A percentile compares a stretch with the other conserved stretches of the same genome.
Evolutionary conservation across 495 filamentous ascomycete genomes (phyloP).

Genomic region (Lepidopterella palustris): DNA sequence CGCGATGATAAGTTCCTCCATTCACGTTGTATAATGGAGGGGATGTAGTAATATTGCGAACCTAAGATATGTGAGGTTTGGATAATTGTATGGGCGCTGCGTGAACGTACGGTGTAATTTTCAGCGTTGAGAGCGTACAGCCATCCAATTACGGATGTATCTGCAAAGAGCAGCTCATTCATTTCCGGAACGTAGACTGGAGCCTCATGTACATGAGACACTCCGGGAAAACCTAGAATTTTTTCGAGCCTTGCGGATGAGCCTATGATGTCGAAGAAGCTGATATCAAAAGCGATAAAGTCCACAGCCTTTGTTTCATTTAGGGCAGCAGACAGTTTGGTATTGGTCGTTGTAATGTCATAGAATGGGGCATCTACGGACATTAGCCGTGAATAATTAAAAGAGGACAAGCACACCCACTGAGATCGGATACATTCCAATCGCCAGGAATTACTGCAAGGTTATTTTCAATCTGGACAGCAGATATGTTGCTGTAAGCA

Average conservation of each 20-base stretch:
- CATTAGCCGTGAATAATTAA: neutral
- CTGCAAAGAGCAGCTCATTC: constrained; percentile 15
- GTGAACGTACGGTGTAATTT: constrained; percentile 5
- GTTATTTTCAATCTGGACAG: constrained; percentile 5
- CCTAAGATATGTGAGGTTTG: neutral
- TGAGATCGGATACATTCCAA: constrained; percentile 1
- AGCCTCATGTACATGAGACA: constrained; percentile 12
- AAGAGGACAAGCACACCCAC: neutral
- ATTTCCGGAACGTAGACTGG: constrained; percentile 13
- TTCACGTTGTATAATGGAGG: constrained; percentile 10
- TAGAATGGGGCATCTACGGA: neutral
- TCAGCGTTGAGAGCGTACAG: constrained; percentile 14
- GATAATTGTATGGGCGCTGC: neutral
- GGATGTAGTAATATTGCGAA: constrained; percentile 5
- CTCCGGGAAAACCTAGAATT: constrained; percentile 9
- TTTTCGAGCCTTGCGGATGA: constrained; percentile 4
- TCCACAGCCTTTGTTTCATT: constrained; percentile 4
- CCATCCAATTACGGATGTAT: constrained; percentile 7
- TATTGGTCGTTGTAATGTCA: neutral
- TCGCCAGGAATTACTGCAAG: constrained; percentile 9
- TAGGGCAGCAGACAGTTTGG: neutral
- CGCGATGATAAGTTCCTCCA: constrained; percentile 9
- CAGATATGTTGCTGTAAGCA: neutral
- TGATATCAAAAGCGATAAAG: constrained; percentile 11
- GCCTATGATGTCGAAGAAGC: constrained; percentile 13